Evolutionary conservation across 257 asterid species (phyloP).

Genomic region (Asclepias syriaca): DNA sequence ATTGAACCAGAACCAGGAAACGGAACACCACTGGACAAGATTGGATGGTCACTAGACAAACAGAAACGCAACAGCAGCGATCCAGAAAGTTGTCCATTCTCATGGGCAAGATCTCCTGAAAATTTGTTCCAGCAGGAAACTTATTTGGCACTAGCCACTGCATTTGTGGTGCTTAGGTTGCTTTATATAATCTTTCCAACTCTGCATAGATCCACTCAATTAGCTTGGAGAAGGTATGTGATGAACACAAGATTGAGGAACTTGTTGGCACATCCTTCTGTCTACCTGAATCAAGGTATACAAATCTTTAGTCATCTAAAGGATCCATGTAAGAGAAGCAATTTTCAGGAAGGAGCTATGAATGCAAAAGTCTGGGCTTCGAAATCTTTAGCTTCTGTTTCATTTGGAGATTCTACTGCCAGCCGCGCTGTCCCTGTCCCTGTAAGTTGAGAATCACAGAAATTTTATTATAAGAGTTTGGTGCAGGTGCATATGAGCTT

Average conservation of each 20-base stretch:
- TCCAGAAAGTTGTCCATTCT: constrained; percentile 64
- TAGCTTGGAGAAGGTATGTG: constrained; percentile 51
- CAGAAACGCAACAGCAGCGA: constrained; percentile 22
- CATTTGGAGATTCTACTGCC: constrained; percentile 62
- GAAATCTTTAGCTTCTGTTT: constrained; percentile 67
- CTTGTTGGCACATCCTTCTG: constrained; percentile 51
- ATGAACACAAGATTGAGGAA: constrained; percentile 37
- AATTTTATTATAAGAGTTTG: constrained; percentile 14
- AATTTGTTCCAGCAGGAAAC: constrained; percentile 66
- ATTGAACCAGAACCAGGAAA: constrained; percentile 28
- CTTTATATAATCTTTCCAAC: constrained; percentile 43
- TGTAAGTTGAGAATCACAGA: constrained; percentile 24
- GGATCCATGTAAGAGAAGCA: constrained; percentile 68
- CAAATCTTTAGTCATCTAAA: constrained; percentile 50
- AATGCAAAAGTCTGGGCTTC: constrained; percentile 89
- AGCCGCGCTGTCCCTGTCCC: constrained; percentile 41
- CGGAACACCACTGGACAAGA: constrained; percentile 32
- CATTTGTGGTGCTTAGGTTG: constrained; percentile 56
- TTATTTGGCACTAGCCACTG: constrained; percentile 62
- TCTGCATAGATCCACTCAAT: constrained; percentile 33
- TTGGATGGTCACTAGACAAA: constrained; percentile 34
- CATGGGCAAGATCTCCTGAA: constrained; percentile 80
- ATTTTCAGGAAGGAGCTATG: constrained; percentile 81
- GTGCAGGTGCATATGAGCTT: constrained; percentile 9
- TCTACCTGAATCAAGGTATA: constrained; percentile 44